These are phyloP conservation scores for Ampelomyces quisqualis DNA, from an alignment of 2,329 filamentous ascomycete species.

Conservation along the genomic window DNA sequence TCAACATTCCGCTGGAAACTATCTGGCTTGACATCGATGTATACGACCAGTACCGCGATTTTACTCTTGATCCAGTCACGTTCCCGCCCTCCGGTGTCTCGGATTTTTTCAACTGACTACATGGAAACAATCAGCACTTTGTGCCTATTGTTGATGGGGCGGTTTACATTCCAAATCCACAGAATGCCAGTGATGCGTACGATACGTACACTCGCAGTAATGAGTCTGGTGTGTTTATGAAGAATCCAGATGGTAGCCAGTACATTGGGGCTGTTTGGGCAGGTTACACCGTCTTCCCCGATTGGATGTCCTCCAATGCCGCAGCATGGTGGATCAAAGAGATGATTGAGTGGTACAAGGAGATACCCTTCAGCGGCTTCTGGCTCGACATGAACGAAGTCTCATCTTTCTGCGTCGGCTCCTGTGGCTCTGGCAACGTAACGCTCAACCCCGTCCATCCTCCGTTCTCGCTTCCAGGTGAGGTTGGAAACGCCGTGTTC, in stretches of 20 bases:
- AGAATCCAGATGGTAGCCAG: constrained; percentile 56
- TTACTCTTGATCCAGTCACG: constrained; percentile 56
- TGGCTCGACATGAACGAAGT: constrained; percentile 66
- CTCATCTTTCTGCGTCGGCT: constrained; percentile 68
- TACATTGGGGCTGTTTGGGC: constrained; percentile 61
- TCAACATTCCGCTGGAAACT: constrained; percentile 56
- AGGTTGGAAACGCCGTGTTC: constrained; percentile 60
- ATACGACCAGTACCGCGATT: constrained; percentile 55
- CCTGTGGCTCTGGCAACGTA: constrained; percentile 66
- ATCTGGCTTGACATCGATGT: constrained; percentile 52
- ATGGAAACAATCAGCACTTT: constrained; percentile 58
- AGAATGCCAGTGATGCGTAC: constrained; percentile 64
- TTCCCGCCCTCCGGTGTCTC: constrained; percentile 54
- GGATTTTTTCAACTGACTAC: constrained; percentile 55
- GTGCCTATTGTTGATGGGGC: constrained; percentile 62
- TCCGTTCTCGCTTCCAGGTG: constrained; percentile 64
- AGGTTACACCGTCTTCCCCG: constrained; percentile 62
- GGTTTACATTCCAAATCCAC: constrained; percentile 72
- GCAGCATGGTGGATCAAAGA: constrained; percentile 61
- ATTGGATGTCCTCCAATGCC: constrained; percentile 61
- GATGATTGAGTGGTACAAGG: constrained; percentile 54
- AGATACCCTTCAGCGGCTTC: constrained; percentile 55
- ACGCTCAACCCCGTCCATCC: constrained; percentile 69
- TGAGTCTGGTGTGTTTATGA: constrained; percentile 52
- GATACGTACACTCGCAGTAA: constrained; percentile 54